A percentile compares a stretch with the other conserved stretches of the same genome.
phyloP scores from a whole-genome alignment of 2,329 filamentous ascomycete species.

The Alternaria rosae region DNA sequence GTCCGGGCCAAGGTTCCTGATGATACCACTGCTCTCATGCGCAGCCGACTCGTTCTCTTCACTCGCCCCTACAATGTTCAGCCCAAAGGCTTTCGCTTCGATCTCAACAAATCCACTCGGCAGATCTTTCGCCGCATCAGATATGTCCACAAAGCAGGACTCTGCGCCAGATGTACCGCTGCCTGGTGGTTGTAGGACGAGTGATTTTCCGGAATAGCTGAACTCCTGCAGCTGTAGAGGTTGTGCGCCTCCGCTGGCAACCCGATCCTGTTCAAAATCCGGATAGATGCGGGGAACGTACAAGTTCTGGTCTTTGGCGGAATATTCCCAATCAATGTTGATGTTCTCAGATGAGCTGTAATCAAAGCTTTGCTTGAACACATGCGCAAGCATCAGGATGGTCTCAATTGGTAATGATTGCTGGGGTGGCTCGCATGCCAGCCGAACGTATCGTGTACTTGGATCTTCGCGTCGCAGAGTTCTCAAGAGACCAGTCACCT shows the following conservation, averaged over 20 bases:
- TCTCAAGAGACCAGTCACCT: neutral
- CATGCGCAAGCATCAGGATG: neutral
- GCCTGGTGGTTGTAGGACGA: neutral
- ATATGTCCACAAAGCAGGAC: neutral
- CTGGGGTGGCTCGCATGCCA: neutral
- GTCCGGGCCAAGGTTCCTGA: neutral
- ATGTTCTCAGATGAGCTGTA: neutral
- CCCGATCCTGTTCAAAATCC: neutral
- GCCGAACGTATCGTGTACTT: neutral
- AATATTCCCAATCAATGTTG: conserved; percentile 1
- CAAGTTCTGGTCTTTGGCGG: neutral
- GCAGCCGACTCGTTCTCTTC: neutral
- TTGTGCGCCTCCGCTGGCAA: neutral
- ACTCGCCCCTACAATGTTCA: neutral
- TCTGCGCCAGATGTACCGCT: neutral
- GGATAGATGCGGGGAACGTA: conserved; percentile 1
- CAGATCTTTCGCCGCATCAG: neutral
- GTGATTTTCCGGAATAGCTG: neutral
- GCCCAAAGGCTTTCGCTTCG: conserved; percentile 1
- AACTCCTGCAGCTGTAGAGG: neutral
- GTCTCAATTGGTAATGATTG: neutral
- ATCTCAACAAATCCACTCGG: neutral
- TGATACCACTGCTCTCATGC: neutral
- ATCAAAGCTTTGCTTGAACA: neutral
- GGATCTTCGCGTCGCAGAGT: conserved; percentile 3